Evolutionary conservation across 371 early-diverging fungal genomes (phyloP).

Genomic region (Apophysomyces sp.): DNA sequence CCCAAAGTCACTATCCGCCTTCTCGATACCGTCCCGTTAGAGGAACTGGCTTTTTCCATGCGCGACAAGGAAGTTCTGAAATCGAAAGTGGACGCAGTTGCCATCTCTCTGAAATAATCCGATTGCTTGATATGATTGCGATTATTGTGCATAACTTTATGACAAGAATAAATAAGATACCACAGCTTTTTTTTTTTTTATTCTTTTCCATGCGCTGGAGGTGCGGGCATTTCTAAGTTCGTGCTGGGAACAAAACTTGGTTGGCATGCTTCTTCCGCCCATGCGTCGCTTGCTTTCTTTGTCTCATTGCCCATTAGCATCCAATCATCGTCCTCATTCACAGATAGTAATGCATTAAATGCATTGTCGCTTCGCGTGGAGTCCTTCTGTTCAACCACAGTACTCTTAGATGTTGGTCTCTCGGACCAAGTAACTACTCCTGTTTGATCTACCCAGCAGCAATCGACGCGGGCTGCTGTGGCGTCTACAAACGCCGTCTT

Average conservation of each 20-base stretch:
- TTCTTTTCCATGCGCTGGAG: background rate
- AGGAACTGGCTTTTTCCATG: slow-evolving; percentile 25
- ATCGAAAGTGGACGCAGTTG: slow-evolving; percentile 12
- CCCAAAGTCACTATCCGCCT: slow-evolving; percentile 37
- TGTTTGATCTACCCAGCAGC: slow-evolving; percentile 60
- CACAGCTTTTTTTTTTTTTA: background rate
- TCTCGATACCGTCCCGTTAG: slow-evolving; percentile 30
- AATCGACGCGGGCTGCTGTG: slow-evolving; percentile 51
- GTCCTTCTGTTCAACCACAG: background rate
- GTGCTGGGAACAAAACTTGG: background rate
- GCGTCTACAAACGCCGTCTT: slow-evolving; percentile 27
- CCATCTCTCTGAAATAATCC: background rate
- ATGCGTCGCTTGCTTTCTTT: background rate
- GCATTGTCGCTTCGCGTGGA: slow-evolving; percentile 11
- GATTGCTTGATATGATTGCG: background rate
- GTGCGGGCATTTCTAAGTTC: background rate
- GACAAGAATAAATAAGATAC: no score
- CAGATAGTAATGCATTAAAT: slow-evolving; percentile 20
- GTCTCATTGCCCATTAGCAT: slow-evolving; percentile 12
- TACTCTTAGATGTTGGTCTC: slow-evolving; percentile 9
- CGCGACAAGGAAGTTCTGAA: slow-evolving; percentile 17
- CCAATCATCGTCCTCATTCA: slow-evolving; percentile 29
- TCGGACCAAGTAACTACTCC: slow-evolving; percentile 53
- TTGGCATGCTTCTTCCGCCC: background rate
- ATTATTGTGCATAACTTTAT: no score